Evolutionary conservation across 352 stramenopile species (phyloP).

Genomic region (Pythium plurisporium): DNA sequence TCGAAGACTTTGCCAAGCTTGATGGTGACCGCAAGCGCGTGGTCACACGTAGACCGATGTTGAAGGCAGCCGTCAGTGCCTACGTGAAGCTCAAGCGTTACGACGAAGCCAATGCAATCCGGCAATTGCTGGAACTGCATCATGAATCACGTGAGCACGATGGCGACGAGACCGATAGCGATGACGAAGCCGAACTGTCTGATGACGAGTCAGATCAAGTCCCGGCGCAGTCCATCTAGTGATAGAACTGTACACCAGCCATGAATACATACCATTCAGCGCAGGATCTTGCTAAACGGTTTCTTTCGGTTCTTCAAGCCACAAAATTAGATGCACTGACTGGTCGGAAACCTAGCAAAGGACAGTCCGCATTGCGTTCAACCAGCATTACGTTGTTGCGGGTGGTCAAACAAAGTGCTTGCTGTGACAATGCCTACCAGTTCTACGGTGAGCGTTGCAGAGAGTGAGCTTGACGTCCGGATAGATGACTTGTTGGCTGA

Average conservation of each 20-base stretch:
- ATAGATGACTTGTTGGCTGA: constrained; percentile 13
- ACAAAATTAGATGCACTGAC: no score
- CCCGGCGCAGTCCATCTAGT: constrained; percentile 2
- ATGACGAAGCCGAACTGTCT: constrained; percentile 19
- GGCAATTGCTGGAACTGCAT: constrained; percentile 36
- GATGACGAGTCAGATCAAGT: constrained; percentile 17
- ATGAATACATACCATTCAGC: neutral
- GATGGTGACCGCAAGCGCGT: constrained; percentile 63
- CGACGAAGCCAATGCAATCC: constrained; percentile 65
- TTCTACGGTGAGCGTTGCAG: neutral
- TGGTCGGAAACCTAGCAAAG: no score
- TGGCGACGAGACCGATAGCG: constrained; percentile 9
- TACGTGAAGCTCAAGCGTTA: constrained; percentile 45
- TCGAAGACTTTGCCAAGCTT: constrained; percentile 64
- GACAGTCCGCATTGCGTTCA: no score
- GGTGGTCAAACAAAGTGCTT: no score
- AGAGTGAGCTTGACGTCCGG: constrained; percentile 9
- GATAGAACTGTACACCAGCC: constrained; percentile 7
- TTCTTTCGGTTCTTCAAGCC: no score
- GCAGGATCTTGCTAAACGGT: neutral
- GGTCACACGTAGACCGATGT: constrained; percentile 50
- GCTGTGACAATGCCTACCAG: neutral
- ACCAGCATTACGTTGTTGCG: no score
- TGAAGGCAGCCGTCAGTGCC: constrained; percentile 47
- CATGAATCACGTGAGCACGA: constrained; percentile 22